Conservation (phyloP, 108 stramenopile species). For the Conticribra guillardii region DNA sequence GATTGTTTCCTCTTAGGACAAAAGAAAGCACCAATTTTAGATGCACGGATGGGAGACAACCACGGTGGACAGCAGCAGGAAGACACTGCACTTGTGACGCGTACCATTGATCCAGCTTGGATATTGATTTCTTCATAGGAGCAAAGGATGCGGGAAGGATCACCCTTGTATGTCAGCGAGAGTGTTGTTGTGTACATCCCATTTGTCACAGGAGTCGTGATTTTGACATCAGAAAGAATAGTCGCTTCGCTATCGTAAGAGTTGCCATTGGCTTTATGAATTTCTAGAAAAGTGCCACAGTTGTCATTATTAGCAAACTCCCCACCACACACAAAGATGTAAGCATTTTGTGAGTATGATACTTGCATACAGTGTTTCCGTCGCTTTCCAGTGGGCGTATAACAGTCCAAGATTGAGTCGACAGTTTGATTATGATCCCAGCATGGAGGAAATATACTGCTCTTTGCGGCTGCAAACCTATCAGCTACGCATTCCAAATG, state of each 20-base stretch:
- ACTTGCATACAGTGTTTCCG: conserved; percentile 55
- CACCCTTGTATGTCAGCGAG: conserved; percentile 49
- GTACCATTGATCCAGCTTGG: conserved; percentile 45
- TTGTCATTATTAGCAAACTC: conserved; percentile 43
- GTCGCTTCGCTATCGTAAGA: conserved; percentile 52
- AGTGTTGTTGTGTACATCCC: conserved; percentile 54
- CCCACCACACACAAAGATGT: conserved; percentile 44
- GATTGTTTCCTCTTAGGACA: conserved; percentile 42
- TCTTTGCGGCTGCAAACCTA: conserved; percentile 34
- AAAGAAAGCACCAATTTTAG: conserved; percentile 42
- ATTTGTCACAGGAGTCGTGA: conserved; percentile 28
- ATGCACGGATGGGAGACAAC: conserved; percentile 21
- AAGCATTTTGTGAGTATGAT: conserved; percentile 53
- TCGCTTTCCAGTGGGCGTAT: conserved; percentile 27
- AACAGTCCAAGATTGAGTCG: conserved; percentile 50
- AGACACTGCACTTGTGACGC: conserved; percentile 13
- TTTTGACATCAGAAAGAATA: conserved; percentile 42
- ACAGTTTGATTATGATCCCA: conserved; percentile 66
- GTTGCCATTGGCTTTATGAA: conserved; percentile 45
- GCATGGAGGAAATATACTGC: conserved; percentile 42
- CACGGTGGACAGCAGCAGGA: conserved; percentile 53
- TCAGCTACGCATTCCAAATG: conserved; percentile 47
- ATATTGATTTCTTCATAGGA: conserved; percentile 50
- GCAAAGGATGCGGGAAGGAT: conserved; percentile 47
- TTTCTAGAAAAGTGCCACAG: conserved; percentile 63